phyloP scores from a whole-genome alignment of 805 yeast species.

The Candida nanaspora region DNA sequence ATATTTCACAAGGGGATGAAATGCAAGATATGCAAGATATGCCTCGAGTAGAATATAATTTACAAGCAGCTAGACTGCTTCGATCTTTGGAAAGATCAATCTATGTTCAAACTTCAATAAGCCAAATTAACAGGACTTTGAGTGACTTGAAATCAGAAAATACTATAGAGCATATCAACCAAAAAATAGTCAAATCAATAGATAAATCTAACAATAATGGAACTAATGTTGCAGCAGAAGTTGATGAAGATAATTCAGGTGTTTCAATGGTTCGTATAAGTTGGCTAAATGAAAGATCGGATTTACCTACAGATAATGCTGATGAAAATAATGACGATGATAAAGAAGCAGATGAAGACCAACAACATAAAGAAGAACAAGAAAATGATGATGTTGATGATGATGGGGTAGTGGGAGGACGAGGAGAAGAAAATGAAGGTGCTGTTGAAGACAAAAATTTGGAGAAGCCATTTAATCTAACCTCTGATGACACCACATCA shows the following conservation, averaged over 20 bases:
- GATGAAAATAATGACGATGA: neutral
- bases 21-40: too few species aligned
- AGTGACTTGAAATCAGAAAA: slow-evolving; percentile 11
- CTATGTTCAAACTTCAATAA: slow-evolving; percentile 17
- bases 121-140: slow-evolving; percentile 13
- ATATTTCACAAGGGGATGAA: too few species aligned
- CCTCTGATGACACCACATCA: too few species aligned
- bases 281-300: slow-evolving; percentile 1
- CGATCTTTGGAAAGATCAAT: slow-evolving; percentile 17
- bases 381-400: neutral
- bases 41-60: neutral
- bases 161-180: slow-evolving; percentile 1
- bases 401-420: neutral
- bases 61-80: slow-evolving; percentile 17
- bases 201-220: neutral
- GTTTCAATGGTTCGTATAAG: neutral
- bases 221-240: neutral
- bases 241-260: neutral
- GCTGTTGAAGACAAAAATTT: too few species aligned
- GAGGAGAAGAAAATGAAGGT: too few species aligned
- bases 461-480: too few species aligned
- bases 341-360: neutral
- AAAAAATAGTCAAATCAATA: neutral
- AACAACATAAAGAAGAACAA: too few species aligned
- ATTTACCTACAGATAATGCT: neutral